Base-by-base conservation (phyloP, 306 rosid species). In the Carpinus viminea region DNA sequence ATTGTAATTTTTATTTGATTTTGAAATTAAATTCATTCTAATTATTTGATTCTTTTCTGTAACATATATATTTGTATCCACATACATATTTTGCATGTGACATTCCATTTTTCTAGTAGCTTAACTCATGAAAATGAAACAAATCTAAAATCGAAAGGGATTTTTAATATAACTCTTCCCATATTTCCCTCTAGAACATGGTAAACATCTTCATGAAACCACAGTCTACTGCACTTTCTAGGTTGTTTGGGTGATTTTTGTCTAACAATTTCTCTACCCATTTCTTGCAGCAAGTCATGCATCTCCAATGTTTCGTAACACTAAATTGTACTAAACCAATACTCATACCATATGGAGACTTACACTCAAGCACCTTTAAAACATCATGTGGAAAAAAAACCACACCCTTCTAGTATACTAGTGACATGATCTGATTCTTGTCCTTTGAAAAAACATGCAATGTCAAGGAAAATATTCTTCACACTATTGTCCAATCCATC, bases 221-320 rank as follows among this genome's bases (percentile, higher is more conserved):
- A 88, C 3, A 89, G 10, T 56, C 85, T 86, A 12, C 78, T 78
- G 0, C 80, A 75, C 66, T 75, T 70, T 1, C 84, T 41, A 3
- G 80, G 80, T 2, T 74, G 69, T 2, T 66, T 66, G 16, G 82
- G 1, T 28, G 31, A 66, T 7, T 79, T 72, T 68, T 38, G 38
- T 43, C 77, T 66, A 78, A 76, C 85, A 51, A 84, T 80, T 70
- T 83, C 75, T 64, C 55, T 61, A 3, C 90, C 92, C 55, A 89
- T 56, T 70, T 83, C 70, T 66, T 87, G 86, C 8, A 83, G 17
- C 51, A 80, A 83, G 31, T 28, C 31, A 28, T 28, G 31, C 31
- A 28, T 28, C 31, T 28, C 31, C 31, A 28, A 28, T 28, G 31
- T 28, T 28, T 2, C 2, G 34, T 70, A 28, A 28, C 1, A 28